phyloP scores from a whole-genome alignment of 192 early-diverging fungal genomes.

The Podochytrium sp. region DNA sequence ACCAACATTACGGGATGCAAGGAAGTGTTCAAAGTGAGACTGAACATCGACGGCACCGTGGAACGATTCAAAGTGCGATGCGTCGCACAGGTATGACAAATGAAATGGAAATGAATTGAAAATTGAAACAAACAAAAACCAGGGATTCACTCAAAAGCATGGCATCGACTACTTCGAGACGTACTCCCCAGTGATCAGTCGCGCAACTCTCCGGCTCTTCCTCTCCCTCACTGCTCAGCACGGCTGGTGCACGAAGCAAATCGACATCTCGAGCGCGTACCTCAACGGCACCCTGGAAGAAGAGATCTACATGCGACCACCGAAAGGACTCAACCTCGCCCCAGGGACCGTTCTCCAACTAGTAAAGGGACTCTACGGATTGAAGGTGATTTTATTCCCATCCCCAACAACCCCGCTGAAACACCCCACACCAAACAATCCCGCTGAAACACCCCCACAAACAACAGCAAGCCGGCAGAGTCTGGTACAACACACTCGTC shows the following conservation, averaged over 20 bases:
- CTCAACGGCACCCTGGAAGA: not conserved
- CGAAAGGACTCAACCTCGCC: not conserved
- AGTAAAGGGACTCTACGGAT: not conserved
- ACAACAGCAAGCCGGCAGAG: not conserved
- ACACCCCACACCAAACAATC: too few species aligned
- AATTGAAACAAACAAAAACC: too few species aligned
- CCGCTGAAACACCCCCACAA: too few species aligned
- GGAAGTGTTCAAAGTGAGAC: constrained; percentile 25
- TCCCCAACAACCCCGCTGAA: too few species aligned
- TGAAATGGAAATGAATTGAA: too few species aligned
- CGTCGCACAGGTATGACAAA: too few species aligned
- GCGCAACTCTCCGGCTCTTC: not conserved
- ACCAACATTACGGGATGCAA: too few species aligned
- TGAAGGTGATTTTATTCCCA: too few species aligned
- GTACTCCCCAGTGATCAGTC: constrained; percentile 22
- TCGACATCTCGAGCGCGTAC: not conserved
- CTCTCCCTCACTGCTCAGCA: not conserved
- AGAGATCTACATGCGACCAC: constrained; percentile 5
- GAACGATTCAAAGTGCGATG: constrained; percentile 32
- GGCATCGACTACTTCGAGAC: constrained; percentile 37
- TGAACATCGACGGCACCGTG: constrained; percentile 12
- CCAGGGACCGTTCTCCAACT: not conserved
- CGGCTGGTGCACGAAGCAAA: not conserved
- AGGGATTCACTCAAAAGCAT: constrained; percentile 34
- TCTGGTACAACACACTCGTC: not conserved